These are phyloP conservation scores for Sordariomycetes sp. DNA, from an alignment of 2,329 filamentous ascomycete genomes.

Conservation along the genomic window DNA sequence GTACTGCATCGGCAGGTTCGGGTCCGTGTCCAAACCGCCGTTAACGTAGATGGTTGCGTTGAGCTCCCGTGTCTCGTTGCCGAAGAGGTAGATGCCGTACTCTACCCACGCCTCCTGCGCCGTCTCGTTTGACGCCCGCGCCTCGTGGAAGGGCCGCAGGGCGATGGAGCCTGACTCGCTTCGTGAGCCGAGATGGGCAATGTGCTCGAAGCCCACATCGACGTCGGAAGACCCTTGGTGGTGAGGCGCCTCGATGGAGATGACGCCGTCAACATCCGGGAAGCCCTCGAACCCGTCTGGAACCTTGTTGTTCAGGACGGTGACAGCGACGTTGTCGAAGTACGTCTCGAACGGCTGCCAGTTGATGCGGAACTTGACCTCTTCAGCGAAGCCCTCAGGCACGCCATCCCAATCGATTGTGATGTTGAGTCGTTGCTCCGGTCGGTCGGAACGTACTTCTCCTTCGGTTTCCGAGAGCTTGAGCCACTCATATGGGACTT, in stretches of 20 bases:
- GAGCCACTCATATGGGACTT: conserved; percentile 5
- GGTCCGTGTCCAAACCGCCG: conserved; percentile 33
- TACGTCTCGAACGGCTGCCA: conserved; percentile 4
- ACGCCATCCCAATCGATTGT: conserved; percentile 34
- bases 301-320: conserved; percentile 5
- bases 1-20: conserved; percentile 33
- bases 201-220: conserved; percentile 6
- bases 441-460: conserved; percentile 1
- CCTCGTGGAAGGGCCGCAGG: conserved; percentile 3
- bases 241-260: conserved; percentile 11
- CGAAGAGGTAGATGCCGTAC: conserved; percentile 18
- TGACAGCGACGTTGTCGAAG: conserved; percentile 7
- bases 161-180: conserved; percentile 6
- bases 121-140: neutral
- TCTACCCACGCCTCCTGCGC: conserved; percentile 10
- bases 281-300: conserved; percentile 10
- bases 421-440: conserved; percentile 24
- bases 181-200: conserved; percentile 5
- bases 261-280: conserved; percentile 7
- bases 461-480: conserved; percentile 4
- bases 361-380: conserved; percentile 3
- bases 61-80: conserved; percentile 12
- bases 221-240: conserved; percentile 5
- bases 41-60: conserved; percentile 9
- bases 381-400: conserved; percentile 16